Evolutionary conservation across 2,329 filamentous ascomycete species (phyloP).

Genomic region (Penicillium verrucosum): DNA sequence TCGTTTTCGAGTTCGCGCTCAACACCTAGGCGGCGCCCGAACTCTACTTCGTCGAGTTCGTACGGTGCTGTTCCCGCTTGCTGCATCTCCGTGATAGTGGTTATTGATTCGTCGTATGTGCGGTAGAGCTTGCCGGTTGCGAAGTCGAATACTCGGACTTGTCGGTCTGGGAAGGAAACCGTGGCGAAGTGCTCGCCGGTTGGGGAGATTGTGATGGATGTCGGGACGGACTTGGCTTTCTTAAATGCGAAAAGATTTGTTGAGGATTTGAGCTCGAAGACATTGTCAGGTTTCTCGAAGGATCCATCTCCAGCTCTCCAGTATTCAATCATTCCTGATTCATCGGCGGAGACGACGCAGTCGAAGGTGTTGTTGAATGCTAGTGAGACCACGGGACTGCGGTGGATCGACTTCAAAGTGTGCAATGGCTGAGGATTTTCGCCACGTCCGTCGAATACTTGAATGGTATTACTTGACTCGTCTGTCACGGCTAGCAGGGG

Average conservation of each 20-base stretch:
- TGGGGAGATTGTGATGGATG: slow-evolving; percentile 79
- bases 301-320: slow-evolving; percentile 72
- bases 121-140: slow-evolving; percentile 80
- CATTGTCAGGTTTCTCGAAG: slow-evolving; percentile 87
- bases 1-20: slow-evolving; percentile 81
- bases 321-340: slow-evolving; percentile 93
- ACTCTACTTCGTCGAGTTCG: slow-evolving; percentile 85
- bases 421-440: slow-evolving; percentile 74
- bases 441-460: slow-evolving; percentile 85
- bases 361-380: slow-evolving; percentile 84
- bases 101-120: slow-evolving; percentile 91
- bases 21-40: slow-evolving; percentile 79
- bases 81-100: slow-evolving; percentile 89
- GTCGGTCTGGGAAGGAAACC: slow-evolving; percentile 88
- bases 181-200: slow-evolving; percentile 82
- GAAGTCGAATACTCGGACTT: slow-evolving; percentile 92
- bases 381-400: slow-evolving; percentile 77
- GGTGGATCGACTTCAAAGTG: slow-evolving; percentile 74
- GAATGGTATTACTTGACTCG: slow-evolving; percentile 67
- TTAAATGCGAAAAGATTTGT: slow-evolving; percentile 97
- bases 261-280: slow-evolving; percentile 89
- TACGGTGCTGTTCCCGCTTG: slow-evolving; percentile 81
- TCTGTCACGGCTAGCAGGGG: slow-evolving; percentile 82
- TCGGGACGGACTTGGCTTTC: slow-evolving; percentile 82
- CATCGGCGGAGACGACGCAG: slow-evolving; percentile 86